Conservation (phyloP, 2,329 filamentous ascomycete species). For the Emydomyces testavorans region DNA sequence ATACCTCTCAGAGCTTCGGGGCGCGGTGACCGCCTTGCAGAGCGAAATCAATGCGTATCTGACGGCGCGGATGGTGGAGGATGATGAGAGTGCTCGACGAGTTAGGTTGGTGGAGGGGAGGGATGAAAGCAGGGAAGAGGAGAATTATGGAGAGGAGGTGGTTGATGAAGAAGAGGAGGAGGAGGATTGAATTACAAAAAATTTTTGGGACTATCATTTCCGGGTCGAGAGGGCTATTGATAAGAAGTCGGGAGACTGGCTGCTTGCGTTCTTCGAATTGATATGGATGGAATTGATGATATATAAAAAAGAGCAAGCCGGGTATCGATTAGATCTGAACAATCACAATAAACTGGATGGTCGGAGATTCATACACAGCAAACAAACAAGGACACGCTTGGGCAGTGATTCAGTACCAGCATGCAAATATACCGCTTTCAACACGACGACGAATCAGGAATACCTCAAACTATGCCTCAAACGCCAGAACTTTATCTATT, state of each 20-base stretch:
- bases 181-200: slow-evolving; percentile 13
- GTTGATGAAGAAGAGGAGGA: slow-evolving; percentile 50
- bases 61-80: slow-evolving; percentile 52
- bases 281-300: neutral
- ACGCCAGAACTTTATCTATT: slow-evolving; percentile 31
- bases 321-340: slow-evolving; percentile 28
- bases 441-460: no score
- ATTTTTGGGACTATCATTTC: neutral
- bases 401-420: neutral
- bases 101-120: slow-evolving; percentile 19
- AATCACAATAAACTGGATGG: slow-evolving; percentile 12
- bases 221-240: no score
- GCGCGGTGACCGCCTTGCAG: slow-evolving; percentile 42
- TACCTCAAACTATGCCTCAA: slow-evolving; percentile 16
- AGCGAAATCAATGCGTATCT: slow-evolving; percentile 48
- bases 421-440: neutral
- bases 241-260: neutral
- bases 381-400: neutral
- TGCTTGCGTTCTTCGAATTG: no score
- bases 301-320: slow-evolving; percentile 12
- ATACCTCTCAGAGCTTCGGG: slow-evolving; percentile 43
- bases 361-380: slow-evolving; percentile 10
- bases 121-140: slow-evolving; percentile 34
- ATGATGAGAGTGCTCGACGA: slow-evolving; percentile 39
- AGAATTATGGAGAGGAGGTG: slow-evolving; percentile 74